phyloP scores from a whole-genome alignment of 192 early-diverging fungal species.

The Paraglomus brasilianum region DNA sequence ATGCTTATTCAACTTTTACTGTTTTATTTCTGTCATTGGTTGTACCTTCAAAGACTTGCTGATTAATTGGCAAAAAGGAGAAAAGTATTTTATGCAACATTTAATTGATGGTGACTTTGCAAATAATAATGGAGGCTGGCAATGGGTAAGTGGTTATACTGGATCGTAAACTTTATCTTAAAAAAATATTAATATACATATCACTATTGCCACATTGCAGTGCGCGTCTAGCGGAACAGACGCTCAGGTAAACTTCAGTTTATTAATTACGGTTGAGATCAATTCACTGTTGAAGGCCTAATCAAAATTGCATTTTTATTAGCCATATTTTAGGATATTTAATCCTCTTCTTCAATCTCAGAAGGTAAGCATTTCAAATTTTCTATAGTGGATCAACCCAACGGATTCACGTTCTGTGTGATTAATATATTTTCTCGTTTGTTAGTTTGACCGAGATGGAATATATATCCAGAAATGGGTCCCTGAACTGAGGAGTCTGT shows the following conservation, averaged over 20 bases:
- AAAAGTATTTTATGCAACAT: constrained; percentile 60
- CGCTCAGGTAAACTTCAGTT: constrained; percentile 36
- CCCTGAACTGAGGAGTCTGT: constrained; percentile 52
- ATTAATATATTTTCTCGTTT: too few relatives aligned
- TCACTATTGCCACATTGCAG: constrained; percentile 22
- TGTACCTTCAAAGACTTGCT: constrained; percentile 43
- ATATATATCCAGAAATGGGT: constrained; percentile 62
- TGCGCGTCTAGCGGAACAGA: constrained; percentile 66
- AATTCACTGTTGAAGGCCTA: not conserved
- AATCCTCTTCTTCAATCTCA: constrained; percentile 50
- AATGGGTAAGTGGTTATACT: constrained; percentile 48
- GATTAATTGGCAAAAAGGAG: constrained; percentile 72
- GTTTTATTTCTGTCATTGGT: too few relatives aligned
- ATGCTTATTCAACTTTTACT: too few relatives aligned
- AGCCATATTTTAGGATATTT: constrained; percentile 67
- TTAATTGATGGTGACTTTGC: constrained; percentile 71
- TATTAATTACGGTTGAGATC: not conserved
- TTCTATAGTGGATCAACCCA: too few relatives aligned
- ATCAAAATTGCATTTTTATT: not conserved
- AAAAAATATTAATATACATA: not conserved
- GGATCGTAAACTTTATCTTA: not conserved
- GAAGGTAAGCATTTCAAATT: constrained; percentile 10
- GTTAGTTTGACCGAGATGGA: constrained; percentile 55
- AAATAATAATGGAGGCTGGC: constrained; percentile 72
- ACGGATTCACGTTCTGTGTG: too few relatives aligned